Conservation (phyloP, 306 rosid species). For the Luffa aegyptiaca region DNA sequence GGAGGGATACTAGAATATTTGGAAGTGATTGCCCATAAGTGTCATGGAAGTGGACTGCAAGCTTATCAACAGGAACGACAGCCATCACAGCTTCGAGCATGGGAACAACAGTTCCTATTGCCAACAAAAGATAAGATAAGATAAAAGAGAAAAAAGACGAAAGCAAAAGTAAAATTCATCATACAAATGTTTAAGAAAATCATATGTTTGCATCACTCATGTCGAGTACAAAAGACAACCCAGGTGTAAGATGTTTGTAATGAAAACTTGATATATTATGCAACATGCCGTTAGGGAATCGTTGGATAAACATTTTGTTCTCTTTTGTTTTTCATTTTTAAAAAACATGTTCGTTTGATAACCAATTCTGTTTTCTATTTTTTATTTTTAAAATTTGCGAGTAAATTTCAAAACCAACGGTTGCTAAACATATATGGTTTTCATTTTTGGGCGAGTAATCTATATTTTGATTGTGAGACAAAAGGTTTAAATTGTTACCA, state of each 20-base stretch:
- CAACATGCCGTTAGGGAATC: neutral
- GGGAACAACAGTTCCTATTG: constrained; percentile 61
- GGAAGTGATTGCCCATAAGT: constrained; percentile 84
- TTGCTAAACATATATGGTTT: too few species aligned
- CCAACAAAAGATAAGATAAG: neutral
- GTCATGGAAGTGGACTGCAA: constrained; percentile 94
- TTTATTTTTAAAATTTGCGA: too few species aligned
- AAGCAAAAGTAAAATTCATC: neutral
- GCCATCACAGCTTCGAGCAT: constrained; percentile 84
- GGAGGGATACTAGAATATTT: constrained; percentile 73
- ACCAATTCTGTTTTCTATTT: too few species aligned
- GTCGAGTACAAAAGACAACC: neutral
- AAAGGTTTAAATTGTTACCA: constrained; percentile 31
- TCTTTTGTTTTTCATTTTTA: too few species aligned
- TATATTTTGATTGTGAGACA: neutral
- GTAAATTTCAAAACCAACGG: too few species aligned
- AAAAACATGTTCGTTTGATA: too few species aligned
- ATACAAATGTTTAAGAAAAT: neutral
- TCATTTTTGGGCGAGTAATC: too few species aligned
- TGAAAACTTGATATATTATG: neutral
- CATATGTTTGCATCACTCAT: neutral
- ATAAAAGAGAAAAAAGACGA: neutral
- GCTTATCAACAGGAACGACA: constrained; percentile 58
- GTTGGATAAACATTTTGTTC: neutral
- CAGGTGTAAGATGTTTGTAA: neutral